A percentile compares a stretch with the other conserved stretches of the same genome.
phyloP scores from a whole-genome alignment of 116 monocot genomes.

The Cymodocea nodosa region DNA sequence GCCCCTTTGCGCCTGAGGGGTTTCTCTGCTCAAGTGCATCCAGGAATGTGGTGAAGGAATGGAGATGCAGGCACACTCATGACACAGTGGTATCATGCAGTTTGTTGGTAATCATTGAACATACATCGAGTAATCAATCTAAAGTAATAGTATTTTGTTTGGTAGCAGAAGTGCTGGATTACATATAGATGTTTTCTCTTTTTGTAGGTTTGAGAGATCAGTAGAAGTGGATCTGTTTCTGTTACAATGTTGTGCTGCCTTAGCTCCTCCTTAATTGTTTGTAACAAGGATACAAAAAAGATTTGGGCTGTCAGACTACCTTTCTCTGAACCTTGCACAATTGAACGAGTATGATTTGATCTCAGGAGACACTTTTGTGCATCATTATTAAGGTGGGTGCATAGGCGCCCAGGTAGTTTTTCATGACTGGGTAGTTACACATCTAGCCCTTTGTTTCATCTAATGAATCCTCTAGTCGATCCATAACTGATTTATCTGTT shows the following conservation, averaged over 20 bases:
- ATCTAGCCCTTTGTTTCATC: too few species aligned
- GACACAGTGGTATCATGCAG: constrained; percentile 56
- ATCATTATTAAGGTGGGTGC: too few species aligned
- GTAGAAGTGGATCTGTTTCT: constrained; percentile 86
- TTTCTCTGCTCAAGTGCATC: constrained; percentile 83
- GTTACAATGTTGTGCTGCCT: constrained; percentile 93
- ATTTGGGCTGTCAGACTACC: constrained; percentile 75
- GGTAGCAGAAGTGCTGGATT: background rate
- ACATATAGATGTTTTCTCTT: background rate
- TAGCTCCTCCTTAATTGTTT: constrained; percentile 87
- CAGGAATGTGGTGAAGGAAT: constrained; percentile 99
- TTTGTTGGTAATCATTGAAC: constrained; percentile 36
- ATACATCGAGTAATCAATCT: background rate
- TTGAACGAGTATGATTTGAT: constrained; percentile 55
- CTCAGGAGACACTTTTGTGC: constrained; percentile 1
- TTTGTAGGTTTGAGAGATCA: constrained; percentile 59
- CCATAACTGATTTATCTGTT: too few species aligned
- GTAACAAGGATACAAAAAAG: constrained; percentile 71
- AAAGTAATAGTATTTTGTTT: background rate
- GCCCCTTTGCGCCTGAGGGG: constrained; percentile 79
- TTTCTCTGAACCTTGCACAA: constrained; percentile 42
- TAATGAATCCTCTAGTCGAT: too few species aligned
- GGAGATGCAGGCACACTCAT: constrained; percentile 54
- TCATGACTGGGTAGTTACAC: too few species aligned
- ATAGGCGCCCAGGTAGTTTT: too few species aligned